Evolutionary conservation across 805 yeast genomes (phyloP).

Genomic region (Starmerella stigmatis): DNA sequence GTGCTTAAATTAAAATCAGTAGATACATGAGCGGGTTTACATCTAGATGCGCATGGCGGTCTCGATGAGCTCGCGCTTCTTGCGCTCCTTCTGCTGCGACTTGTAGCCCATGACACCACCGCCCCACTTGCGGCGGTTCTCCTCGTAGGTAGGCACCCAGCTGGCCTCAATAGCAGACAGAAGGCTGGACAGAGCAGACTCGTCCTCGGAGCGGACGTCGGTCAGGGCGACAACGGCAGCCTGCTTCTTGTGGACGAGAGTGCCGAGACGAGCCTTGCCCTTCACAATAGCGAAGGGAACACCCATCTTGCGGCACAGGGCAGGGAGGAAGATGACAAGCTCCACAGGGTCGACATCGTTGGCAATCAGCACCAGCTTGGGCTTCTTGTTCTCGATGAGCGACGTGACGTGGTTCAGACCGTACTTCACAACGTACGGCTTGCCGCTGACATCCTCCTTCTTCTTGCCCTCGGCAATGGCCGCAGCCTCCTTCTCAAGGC

Average conservation of each 20-base stretch:
- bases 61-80: conserved; percentile 51
- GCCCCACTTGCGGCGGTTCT: conserved; percentile 98
- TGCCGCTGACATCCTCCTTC: conserved; percentile 91
- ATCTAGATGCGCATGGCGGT: conserved; percentile 32
- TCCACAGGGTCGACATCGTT: conserved; percentile 99
- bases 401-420: conserved; percentile 99
- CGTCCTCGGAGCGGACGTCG: conserved; percentile 90
- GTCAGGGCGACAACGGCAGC: conserved; percentile 95
- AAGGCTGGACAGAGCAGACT: conserved; percentile 85
- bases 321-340: conserved; percentile 93
- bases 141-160: conserved; percentile 91
- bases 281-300: conserved; percentile 96
- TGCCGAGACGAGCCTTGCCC: conserved; percentile 98
- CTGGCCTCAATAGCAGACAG: conserved; percentile 87
- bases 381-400: conserved; percentile 95
- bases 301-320: conserved; percentile 98
- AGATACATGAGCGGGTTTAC: background rate
- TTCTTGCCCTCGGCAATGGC: conserved; percentile 97
- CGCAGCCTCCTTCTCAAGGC: conserved; percentile 95
- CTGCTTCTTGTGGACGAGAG: conserved; percentile 94
- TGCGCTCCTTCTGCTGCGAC: conserved; percentile 75
- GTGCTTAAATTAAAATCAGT: conserved; percentile 2
- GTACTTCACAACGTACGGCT: conserved; percentile 94
- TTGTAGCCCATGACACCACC: conserved; percentile 97
- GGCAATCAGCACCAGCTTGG: conserved; percentile 93